Evolutionary conservation across 139 green algal genomes (phyloP), one percentile per base, ranked within the genome.

Genomic region (Haematococcus sp.): DNA sequence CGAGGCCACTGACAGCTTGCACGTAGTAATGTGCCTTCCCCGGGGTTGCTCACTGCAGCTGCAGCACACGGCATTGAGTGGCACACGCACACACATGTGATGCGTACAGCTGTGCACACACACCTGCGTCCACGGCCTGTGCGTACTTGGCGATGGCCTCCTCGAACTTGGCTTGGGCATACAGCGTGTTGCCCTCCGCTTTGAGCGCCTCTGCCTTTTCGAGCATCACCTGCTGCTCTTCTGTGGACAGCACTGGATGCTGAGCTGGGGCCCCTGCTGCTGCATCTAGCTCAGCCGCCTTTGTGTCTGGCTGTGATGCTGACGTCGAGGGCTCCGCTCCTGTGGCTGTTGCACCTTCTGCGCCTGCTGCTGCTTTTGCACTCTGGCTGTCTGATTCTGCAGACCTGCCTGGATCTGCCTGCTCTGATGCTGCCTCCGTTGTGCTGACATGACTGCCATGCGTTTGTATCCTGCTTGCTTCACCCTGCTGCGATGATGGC

Each of bases 101-200:
- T 52, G 19, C 7, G 40, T 49, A 11, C 40, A 49, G 40, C 7
- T 49, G 40, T 11, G 28, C 43, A 51, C 46, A 61, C 64, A 60
- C 25, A 67, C 63, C 35, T 79, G 74, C 40, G 15, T 82, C 72
- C 16, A 94, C 51, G 0, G 88, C 91, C 5, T 84, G 80, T 0
- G 77, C 68, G 59, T 94, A 94, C 44, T 86, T 83, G 0, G 75
- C 71, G 60, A 85, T 66, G 56, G 89, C 91, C 4, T 83, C 84
- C 0, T 81, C 69, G 55, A 90, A 94, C 28, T 78, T 59, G 0
- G 76, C 79, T 9, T 60, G 25, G 0, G 55, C 78, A 63, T 87
- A 95, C 34, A 86, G 64, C 19, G 77, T 64, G 59, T 95, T 95
- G 40, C 90, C 90, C n/a, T 89, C 81, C 27, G 68, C 43, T 65